Base-by-base conservation (phyloP, 306 rosid genomes). In the Vachellia pachyceras region DNA sequence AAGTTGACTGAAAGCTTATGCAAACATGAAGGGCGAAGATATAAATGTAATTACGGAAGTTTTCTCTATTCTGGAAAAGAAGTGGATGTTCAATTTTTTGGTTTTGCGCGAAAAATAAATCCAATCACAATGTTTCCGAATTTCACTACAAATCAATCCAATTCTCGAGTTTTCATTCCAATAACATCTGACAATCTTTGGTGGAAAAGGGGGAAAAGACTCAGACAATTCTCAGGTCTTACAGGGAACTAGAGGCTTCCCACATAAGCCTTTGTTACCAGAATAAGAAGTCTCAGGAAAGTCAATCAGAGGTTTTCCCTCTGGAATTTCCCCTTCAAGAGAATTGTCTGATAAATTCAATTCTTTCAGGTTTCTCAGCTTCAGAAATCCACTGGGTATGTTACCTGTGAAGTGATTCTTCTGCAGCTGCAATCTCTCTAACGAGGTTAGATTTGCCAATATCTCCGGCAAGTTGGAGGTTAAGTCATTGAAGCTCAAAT, bases 291-390 rank as follows among this genome's bases (percentile, higher is more conserved):
- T 87, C 68, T 68, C 55, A 5, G 90, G 93, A 82, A 91, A 91
- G 77, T 87, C 87, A 64, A 82, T 85, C 68, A 91, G 82, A 47
- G 91, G 91, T 67, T 89, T 76, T 7, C 94, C 94, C 46, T 55
- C 64, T 22, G 93, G 97, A 66, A 90, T 93, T 86, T 93, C 88
- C 50, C 97, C 97, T 75, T 61, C 97, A 80, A 91, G 84, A 75
- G 79, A 80, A 83, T 93, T 93, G 64, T 90, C 79, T 54, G 94
- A 90, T 33, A 91, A 76, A 75, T 91, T 83, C 79, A 91, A 69
- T 36, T 88, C 87, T 81, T 76, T 90, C 37, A 93, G 76, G 69
- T 81, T 82, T 52, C 52, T 82, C 83, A 90, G 36, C 70, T 90
- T 85, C 79, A 88, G 77, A 85, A 90, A 90, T 75, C 75, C 91